Evolutionary conservation across 345 rosid species (phyloP).

Genomic region (Linum trigynum): DNA sequence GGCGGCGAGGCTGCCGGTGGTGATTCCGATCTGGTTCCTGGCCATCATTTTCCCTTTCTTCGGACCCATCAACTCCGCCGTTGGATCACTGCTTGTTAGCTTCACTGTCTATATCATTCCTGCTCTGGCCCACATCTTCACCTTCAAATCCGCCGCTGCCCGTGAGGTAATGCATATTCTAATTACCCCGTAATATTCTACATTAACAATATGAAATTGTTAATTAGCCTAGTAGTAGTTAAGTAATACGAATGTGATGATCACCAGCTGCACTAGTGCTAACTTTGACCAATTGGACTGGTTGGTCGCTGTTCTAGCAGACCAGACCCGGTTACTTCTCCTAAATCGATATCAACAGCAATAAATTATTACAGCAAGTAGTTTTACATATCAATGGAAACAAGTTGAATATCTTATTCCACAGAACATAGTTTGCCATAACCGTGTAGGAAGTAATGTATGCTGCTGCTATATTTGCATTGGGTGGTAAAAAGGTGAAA

Average conservation of each 20-base stretch:
- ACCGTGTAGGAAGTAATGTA: neutral
- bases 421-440: neutral
- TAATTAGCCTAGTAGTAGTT: too few relatives aligned
- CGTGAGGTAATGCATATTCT: neutral
- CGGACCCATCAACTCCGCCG: slow-evolving; percentile 95
- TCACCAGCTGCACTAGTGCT: too few relatives aligned
- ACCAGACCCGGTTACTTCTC: slow-evolving; percentile 26
- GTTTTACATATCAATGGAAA: neutral
- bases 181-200: too few relatives aligned
- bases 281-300: neutral
- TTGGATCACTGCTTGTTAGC: slow-evolving; percentile 94
- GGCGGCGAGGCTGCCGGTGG: slow-evolving; percentile 88
- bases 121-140: slow-evolving; percentile 81
- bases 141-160: slow-evolving; percentile 56
- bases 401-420: neutral
- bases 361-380: neutral
- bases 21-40: slow-evolving; percentile 87
- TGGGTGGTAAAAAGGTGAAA: neutral
- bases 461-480: neutral
- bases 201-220: too few relatives aligned
- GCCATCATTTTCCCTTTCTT: slow-evolving; percentile 95
- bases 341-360: slow-evolving; percentile 8
- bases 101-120: slow-evolving; percentile 99
- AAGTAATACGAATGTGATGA: too few relatives aligned
- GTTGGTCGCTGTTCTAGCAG: slow-evolving; percentile 34